phyloP scores from a whole-genome alignment of 2,329 filamentous ascomycete genomes.

The Alternaria panax region DNA sequence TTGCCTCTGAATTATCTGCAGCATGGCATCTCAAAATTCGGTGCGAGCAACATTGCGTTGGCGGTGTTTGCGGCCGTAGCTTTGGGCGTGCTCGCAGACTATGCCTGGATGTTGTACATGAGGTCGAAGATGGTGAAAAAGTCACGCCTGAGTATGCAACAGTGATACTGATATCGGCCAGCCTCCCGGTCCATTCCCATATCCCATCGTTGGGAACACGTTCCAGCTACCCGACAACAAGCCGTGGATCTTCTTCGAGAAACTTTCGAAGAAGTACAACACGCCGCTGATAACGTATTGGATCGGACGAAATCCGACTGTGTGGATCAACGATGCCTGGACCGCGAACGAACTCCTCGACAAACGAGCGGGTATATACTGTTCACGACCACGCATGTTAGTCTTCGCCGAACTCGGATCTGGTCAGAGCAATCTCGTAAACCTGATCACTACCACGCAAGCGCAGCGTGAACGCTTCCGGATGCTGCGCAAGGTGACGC shows the following conservation, averaged over 20 bases:
- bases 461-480: slow-evolving; percentile 43
- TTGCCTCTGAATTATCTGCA: slow-evolving; percentile 41
- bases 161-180: slow-evolving; percentile 26
- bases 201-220: slow-evolving; percentile 64
- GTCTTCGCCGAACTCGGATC: slow-evolving; percentile 53
- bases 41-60: slow-evolving; percentile 31
- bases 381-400: slow-evolving; percentile 57
- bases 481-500: slow-evolving; percentile 43
- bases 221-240: slow-evolving; percentile 63
- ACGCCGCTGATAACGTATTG: slow-evolving; percentile 63
- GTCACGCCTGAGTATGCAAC: neutral
- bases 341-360: slow-evolving; percentile 63
- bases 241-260: slow-evolving; percentile 66
- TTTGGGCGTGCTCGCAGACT: slow-evolving; percentile 51
- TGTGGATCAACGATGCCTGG: slow-evolving; percentile 56
- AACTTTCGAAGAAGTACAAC: slow-evolving; percentile 59
- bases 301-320: slow-evolving; percentile 54
- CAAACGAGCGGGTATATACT: slow-evolving; percentile 61
- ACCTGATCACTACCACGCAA: slow-evolving; percentile 43
- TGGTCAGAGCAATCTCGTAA: slow-evolving; percentile 47
- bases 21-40: slow-evolving; percentile 43
- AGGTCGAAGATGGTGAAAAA: slow-evolving; percentile 56
- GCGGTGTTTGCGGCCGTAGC: slow-evolving; percentile 31
- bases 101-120: slow-evolving; percentile 59
- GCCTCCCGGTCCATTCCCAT: slow-evolving; percentile 64